phyloP scores from a whole-genome alignment of 495 filamentous ascomycete genomes.

The Geopyxis carbonaria region DNA sequence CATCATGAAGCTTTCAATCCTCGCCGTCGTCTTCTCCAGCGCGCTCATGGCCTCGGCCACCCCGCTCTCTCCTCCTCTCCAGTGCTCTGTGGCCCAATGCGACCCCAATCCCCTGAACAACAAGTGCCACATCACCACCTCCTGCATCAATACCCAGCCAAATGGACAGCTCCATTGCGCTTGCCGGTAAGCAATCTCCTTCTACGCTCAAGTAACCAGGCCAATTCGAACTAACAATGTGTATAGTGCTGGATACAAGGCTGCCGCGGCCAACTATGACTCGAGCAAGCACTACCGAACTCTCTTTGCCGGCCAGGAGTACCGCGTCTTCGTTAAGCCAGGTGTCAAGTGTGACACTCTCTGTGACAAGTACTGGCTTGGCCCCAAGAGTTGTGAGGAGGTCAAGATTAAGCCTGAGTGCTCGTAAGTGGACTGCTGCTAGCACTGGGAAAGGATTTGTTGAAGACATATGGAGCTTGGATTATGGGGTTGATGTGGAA shows the following conservation, averaged over 20 bases:
- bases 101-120: conserved; percentile 3
- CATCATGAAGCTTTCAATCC: too few relatives aligned
- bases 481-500: too few relatives aligned
- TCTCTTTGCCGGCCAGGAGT: conserved; percentile 4
- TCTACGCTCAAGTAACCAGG: neutral
- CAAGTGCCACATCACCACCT: conserved; percentile 9
- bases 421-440: too few relatives aligned
- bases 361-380: conserved; percentile 3
- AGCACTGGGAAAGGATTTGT: too few relatives aligned
- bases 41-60: too few relatives aligned
- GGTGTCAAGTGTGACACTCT: conserved; percentile 7
- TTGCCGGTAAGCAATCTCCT: neutral
- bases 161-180: conserved; percentile 3
- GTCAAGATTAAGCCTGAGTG: neutral
- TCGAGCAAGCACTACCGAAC: conserved; percentile 1
- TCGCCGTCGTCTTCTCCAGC: too few relatives aligned
- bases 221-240: neutral
- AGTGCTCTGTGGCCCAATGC: neutral
- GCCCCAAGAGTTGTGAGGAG: neutral
- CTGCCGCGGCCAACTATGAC: neutral
- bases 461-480: too few relatives aligned
- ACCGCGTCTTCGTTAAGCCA: conserved; percentile 2
- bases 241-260: conserved; percentile 7
- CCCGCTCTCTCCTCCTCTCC: too few relatives aligned
- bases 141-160: conserved; percentile 3